A percentile compares a stretch with the other conserved stretches of the same genome.
Conservation (phyloP, 768 basidiomycete genomes). For the Lepiota brunneoincarnata region DNA sequence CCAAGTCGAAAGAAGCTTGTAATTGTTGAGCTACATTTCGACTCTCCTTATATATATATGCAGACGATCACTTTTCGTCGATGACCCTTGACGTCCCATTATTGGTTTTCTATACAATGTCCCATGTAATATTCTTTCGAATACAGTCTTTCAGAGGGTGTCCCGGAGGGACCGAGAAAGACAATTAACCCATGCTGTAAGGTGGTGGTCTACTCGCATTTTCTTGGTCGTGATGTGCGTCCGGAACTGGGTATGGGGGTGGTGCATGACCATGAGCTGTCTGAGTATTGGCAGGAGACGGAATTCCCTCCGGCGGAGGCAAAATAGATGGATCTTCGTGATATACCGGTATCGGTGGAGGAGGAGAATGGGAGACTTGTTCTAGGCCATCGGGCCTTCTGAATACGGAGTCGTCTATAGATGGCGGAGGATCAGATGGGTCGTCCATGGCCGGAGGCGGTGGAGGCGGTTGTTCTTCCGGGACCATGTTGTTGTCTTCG, state of each 20-base stretch:
- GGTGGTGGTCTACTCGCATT: constrained; percentile 58
- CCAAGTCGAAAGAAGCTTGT: constrained; percentile 74
- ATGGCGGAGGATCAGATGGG: constrained; percentile 85
- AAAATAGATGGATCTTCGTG: constrained; percentile 13
- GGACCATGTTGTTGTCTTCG: constrained; percentile 33
- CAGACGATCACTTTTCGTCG: constrained; percentile 19
- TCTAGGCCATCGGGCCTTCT: constrained; percentile 42
- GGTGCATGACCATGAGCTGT: constrained; percentile 61
- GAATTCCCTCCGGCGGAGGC: constrained; percentile 23
- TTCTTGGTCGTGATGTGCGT: constrained; percentile 45
- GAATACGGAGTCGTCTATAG: constrained; percentile 76
- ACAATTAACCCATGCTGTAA: constrained; percentile 49
- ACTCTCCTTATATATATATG: constrained; percentile 15
- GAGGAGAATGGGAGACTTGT: constrained; percentile 30
- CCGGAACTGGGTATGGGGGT: constrained; percentile 72
- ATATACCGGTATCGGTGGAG: constrained; percentile 30
- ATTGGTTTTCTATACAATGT: constrained; percentile 16
- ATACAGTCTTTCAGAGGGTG: constrained; percentile 19
- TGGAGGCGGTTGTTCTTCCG: constrained; percentile 46
- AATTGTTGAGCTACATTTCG: constrained; percentile 57
- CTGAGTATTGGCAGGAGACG: constrained; percentile 21
- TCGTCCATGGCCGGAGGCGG: constrained; percentile 86
- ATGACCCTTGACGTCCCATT: constrained; percentile 13
- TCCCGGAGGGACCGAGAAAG: neutral
- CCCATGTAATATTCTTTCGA: constrained; percentile 18